A percentile compares a stretch with the other conserved stretches of the same genome.
phyloP scores from a whole-genome alignment of 352 stramenopile species.

The Phytophthora crassamura region DNA sequence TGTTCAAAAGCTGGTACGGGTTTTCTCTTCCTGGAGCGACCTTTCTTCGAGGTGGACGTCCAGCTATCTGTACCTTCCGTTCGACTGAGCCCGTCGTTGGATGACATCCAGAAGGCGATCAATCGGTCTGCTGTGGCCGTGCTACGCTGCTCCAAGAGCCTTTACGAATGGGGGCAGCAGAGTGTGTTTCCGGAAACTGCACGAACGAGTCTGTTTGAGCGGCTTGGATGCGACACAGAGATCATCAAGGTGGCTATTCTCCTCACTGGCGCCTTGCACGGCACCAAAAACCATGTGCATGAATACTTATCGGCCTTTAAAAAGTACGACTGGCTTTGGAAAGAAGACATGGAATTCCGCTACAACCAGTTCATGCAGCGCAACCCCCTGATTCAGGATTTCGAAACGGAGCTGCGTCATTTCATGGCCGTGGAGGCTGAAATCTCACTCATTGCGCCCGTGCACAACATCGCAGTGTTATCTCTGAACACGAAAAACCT shows the following conservation, averaged over 20 bases:
- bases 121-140: conserved; percentile 83
- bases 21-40: conserved; percentile 83
- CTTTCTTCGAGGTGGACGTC: conserved; percentile 90
- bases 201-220: conserved; percentile 79
- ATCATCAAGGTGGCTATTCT: conserved; percentile 91
- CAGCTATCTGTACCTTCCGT: conserved; percentile 86
- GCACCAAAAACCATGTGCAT: conserved; percentile 87
- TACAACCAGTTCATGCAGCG: conserved; percentile 89
- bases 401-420: conserved; percentile 79
- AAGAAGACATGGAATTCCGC: conserved; percentile 88
- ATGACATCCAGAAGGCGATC: conserved; percentile 88
- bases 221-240: conserved; percentile 85
- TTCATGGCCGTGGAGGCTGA: conserved; percentile 86
- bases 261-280: conserved; percentile 82
- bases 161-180: conserved; percentile 85
- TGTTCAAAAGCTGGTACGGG: conserved; percentile 81
- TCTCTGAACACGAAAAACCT: conserved; percentile 89
- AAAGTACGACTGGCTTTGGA: conserved; percentile 92
- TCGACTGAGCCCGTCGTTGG: conserved; percentile 76
- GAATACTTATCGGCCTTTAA: conserved; percentile 87
- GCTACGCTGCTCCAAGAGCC: conserved; percentile 80
- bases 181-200: conserved; percentile 55
- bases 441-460: conserved; percentile 77
- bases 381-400: conserved; percentile 84
- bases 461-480: conserved; percentile 88